phyloP scores from a whole-genome alignment of 352 stramenopile genomes.

The Pythium catenulatum region DNA sequence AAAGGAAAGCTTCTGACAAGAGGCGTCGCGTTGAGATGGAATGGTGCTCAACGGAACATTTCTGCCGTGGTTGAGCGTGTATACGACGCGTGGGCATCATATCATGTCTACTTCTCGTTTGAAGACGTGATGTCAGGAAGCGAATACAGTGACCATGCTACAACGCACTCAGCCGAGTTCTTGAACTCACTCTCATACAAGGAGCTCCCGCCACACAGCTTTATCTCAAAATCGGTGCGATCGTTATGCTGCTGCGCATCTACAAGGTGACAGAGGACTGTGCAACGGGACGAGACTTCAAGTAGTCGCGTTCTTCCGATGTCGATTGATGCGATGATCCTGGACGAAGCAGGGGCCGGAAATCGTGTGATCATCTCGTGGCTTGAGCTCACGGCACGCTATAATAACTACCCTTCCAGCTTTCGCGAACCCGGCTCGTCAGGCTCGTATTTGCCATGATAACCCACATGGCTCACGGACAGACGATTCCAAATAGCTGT shows the following conservation, averaged over 20 bases:
- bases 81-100: too few species aligned
- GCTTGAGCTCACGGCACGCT: not conserved
- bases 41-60: too few species aligned
- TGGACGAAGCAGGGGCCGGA: not conserved
- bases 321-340: slow-evolving; percentile 2
- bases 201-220: slow-evolving; percentile 11
- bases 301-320: not conserved
- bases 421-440: not conserved
- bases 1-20: too few species aligned
- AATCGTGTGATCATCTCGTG: slow-evolving; percentile 8
- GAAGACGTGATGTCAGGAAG: too few species aligned
- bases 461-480: not conserved
- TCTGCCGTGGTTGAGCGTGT: too few species aligned
- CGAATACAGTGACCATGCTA: not conserved
- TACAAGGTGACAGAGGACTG: not conserved
- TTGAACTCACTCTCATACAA: slow-evolving; percentile 4
- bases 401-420: not conserved
- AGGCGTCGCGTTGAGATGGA: too few species aligned
- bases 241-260: not conserved
- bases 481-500: not conserved
- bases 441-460: not conserved
- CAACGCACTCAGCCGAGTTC: slow-evolving; percentile 2
- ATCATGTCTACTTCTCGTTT: too few species aligned
- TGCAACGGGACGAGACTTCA: slow-evolving; percentile 20
- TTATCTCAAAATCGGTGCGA: not conserved